Conservation (phyloP, 2,329 filamentous ascomycete genomes). For the Teratosphaeria gauchensis region DNA sequence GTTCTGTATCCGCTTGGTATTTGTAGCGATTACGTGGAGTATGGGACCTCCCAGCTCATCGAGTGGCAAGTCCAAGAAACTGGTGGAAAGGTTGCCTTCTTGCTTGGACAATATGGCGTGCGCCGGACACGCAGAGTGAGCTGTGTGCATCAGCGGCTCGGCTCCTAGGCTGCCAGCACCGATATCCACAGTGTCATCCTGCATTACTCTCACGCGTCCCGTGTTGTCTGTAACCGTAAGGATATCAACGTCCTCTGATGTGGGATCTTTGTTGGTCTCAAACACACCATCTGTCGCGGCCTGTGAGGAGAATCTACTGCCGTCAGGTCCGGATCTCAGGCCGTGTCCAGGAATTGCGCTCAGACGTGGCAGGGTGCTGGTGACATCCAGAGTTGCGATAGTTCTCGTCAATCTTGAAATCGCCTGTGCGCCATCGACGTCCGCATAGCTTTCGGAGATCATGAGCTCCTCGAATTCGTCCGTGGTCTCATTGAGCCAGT, state of each 20-base stretch:
- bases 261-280: slow-evolving; percentile 6
- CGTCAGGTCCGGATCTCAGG: slow-evolving; percentile 24
- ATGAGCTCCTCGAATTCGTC: not conserved
- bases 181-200: slow-evolving; percentile 23
- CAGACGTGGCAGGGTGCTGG: slow-evolving; percentile 65
- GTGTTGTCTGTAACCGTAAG: slow-evolving; percentile 13
- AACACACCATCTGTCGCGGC: slow-evolving; percentile 18
- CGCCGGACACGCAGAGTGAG: slow-evolving; percentile 64
- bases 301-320: slow-evolving; percentile 19
- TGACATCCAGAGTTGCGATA: slow-evolving; percentile 65
- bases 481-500: slow-evolving; percentile 14
- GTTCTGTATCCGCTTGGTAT: slow-evolving; percentile 76
- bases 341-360: slow-evolving; percentile 39
- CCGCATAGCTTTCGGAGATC: not conserved
- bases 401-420: slow-evolving; percentile 51
- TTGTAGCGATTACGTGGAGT: slow-evolving; percentile 73
- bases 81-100: slow-evolving; percentile 5
- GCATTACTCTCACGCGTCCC: slow-evolving; percentile 15
- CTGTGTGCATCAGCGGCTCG: slow-evolving; percentile 46
- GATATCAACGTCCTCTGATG: slow-evolving; percentile 10
- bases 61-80: slow-evolving; percentile 17
- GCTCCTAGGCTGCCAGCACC: slow-evolving; percentile 12
- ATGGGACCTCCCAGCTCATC: slow-evolving; percentile 42
- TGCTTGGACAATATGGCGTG: slow-evolving; percentile 52
- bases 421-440: not conserved